These are phyloP conservation scores for Alternaria ethzedia DNA, from an alignment of 2,329 filamentous ascomycete species.

Conservation along the genomic window DNA sequence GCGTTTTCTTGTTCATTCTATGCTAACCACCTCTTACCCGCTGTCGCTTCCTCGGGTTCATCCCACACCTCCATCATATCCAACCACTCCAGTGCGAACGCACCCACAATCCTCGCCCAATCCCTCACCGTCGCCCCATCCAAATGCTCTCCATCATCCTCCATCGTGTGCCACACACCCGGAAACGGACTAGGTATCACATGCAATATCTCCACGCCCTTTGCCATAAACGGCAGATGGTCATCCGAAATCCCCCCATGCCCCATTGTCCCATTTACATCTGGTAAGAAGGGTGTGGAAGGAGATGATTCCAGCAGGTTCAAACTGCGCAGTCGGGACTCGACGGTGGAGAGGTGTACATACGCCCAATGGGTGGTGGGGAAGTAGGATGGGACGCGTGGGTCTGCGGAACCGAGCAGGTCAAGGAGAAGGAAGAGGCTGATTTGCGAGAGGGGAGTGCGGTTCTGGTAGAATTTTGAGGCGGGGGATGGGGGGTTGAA, in stretches of 20 bases:
- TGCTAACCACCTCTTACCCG: neutral
- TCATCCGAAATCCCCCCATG: conserved; percentile 75
- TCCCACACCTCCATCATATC: conserved; percentile 67
- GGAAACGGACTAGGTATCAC: conserved; percentile 87
- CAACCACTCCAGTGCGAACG: conserved; percentile 91
- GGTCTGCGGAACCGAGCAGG: conserved; percentile 74
- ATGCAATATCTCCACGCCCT: conserved; percentile 88
- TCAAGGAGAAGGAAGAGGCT: conserved; percentile 91
- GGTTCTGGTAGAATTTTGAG: conserved; percentile 62
- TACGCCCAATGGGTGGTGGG: conserved; percentile 94
- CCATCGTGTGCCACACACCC: conserved; percentile 81
- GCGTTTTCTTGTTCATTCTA: neutral
- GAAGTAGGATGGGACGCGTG: conserved; percentile 84
- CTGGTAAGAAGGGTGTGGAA: conserved; percentile 55
- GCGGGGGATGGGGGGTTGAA: conserved; percentile 71
- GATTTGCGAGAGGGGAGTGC: conserved; percentile 77
- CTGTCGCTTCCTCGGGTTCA: conserved; percentile 14
- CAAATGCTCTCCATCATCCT: conserved; percentile 84
- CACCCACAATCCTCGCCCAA: conserved; percentile 84
- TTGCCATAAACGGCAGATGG: conserved; percentile 85
- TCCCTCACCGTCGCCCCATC: conserved; percentile 81
- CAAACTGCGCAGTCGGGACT: conserved; percentile 73
- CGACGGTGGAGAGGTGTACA: conserved; percentile 73
- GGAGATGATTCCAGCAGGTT: conserved; percentile 68
- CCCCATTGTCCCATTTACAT: conserved; percentile 45